Evolutionary conservation across 129 eudicot species (phyloP), one percentile per base, ranked within the genome.

Genomic region (Escallonia herrerae): DNA sequence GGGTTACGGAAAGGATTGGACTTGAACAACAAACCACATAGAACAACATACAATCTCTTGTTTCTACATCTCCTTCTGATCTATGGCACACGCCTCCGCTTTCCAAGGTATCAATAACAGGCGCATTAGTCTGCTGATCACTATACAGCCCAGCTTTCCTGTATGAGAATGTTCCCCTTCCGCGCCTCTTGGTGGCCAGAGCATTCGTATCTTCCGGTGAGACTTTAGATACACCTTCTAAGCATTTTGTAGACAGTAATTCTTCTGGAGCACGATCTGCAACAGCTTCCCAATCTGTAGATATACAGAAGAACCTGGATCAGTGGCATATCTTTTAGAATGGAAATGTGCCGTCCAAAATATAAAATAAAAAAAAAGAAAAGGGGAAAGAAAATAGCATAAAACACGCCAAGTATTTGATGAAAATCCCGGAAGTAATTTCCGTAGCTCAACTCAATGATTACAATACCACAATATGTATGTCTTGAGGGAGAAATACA

Each of bases 181-280:
- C 99, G 54, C 97, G 97, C 53, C 94, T 81, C 57, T 74, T 81
- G 64, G 83, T 72, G 53, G 50, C 15, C 64, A 79, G 59, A 65
- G 44, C 77, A 43, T 72, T 68, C 48, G 79, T 60, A 55, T 83
- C 95, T 74, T 86, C 76, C 53, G 88, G 68, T 55, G 82, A 65
- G 58, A 86, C 79, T 74, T 84, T 78, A 3, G 90, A 78, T 51
- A 84, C 69, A 58, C 70, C 80, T 33, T 83, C 84, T 72, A 81
- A 48, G 61, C 42, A 12, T 56, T 74, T 80, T 65, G 83, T 65
- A 61, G 90, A 67, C 62, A 89, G 76, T 56, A 94, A 75, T 75
- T 89, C 95, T 69, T 94, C 94, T 46, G 94, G 90, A 67, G 81
- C 84, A 76, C 83, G 90, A 74, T 94, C 99, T 49, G 95, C 99